Evolutionary conservation across 192 early-diverging fungal species (phyloP), one percentile per base, ranked within the genome.

Genomic region (Hyaloraphidium curvatum): DNA sequence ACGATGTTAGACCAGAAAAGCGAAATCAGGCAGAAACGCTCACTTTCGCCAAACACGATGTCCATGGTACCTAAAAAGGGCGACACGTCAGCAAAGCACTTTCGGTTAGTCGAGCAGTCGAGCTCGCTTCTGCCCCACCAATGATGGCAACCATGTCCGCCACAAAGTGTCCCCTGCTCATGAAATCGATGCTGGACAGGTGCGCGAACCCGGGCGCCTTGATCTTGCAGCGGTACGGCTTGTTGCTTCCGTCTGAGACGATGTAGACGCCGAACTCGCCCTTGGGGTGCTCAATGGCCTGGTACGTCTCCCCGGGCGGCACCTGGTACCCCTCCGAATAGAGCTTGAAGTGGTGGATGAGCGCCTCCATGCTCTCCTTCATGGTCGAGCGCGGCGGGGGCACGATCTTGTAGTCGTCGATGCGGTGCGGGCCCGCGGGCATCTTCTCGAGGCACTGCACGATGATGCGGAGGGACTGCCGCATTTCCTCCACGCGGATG

Each of bases 271-370:
- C 94, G 64, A 98, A 95, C 61, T 98, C 94, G 59, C 94, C 94
- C 76, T 98, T 98, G 52, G 94, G 94, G 3, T 91, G 91, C 65
- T 98, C 94, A 62, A 95, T 83, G 9, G 80, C 89, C 19, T 89
- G 90, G 73, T 98, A 98, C 2, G 91, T 94, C 71, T 98, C 94
- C 30, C 94, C 94, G 28, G 86, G 67, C 21, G 94, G 94, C 25
- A 98, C 94, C 35, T 89, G 79, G 73, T 82, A 98, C 31, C 94
- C 94, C 70, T 98, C 94, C n/a, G 87, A 90, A 70, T 89, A 98
- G 28, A 95, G 73, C 72, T 98, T 98, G 68, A 98, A 98, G 70
- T 98, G 94, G 64, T 93, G 89, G 57, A 98, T 98, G 50, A 98
- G 68, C 2, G 91, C 88, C 67, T 98, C 94, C 94, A 98, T 98